Evolutionary conservation across 106 monocot species (phyloP).

Genomic region (Acorus gramineus): DNA sequence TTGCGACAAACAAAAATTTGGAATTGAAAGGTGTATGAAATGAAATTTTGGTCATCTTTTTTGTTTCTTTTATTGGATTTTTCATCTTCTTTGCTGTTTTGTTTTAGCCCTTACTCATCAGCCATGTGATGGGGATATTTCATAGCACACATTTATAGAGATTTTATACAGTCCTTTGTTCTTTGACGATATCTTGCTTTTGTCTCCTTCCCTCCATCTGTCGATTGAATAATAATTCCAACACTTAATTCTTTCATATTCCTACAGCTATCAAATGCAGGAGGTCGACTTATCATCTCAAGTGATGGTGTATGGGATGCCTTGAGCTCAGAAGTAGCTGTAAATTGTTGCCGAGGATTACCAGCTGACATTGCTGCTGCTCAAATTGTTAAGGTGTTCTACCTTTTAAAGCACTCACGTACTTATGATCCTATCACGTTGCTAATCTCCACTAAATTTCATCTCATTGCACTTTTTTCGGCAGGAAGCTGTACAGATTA

Average conservation of each 20-base stretch:
- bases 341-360: conserved; percentile 21
- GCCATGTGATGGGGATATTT: too few relatives aligned
- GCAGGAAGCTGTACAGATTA: conserved; percentile 27
- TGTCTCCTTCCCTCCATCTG: too few relatives aligned
- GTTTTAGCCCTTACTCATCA: too few relatives aligned
- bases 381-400: conserved; percentile 22
- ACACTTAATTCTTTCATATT: neutral
- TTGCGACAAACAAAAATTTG: too few relatives aligned
- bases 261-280: conserved; percentile 15
- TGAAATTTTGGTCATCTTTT: too few relatives aligned
- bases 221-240: neutral
- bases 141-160: too few relatives aligned
- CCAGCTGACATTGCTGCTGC: conserved; percentile 19
- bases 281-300: conserved; percentile 24
- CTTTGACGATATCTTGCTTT: too few relatives aligned
- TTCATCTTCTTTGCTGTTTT: too few relatives aligned
- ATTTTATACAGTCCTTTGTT: too few relatives aligned
- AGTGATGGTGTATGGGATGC: conserved; percentile 37
- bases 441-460: neutral
- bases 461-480: neutral
- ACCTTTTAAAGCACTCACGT: neutral
- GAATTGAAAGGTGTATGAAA: too few relatives aligned
- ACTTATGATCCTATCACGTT: neutral
- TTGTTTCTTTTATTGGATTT: too few relatives aligned
- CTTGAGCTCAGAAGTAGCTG: conserved; percentile 16